Conservation (phyloP, 345 rosid species). For the Balakata baccata region DNA sequence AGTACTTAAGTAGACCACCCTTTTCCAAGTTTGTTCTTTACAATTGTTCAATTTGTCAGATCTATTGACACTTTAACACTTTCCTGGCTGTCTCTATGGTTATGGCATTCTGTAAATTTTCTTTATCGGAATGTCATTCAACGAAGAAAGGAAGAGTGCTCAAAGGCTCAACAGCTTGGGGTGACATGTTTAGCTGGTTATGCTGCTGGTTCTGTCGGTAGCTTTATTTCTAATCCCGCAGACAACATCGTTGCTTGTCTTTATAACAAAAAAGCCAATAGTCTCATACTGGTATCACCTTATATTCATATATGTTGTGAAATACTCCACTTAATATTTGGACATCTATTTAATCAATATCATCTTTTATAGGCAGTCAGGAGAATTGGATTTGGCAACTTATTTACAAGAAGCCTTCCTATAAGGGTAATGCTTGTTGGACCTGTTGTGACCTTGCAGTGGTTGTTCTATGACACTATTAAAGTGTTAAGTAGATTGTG, state of each 20-base stretch:
- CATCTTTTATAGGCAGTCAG: slow-evolving; percentile 42
- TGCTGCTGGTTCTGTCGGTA: slow-evolving; percentile 66
- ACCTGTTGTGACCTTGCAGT: slow-evolving; percentile 57
- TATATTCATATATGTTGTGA: neutral
- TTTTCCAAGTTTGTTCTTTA: too few relatives aligned
- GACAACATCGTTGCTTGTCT: slow-evolving; percentile 57
- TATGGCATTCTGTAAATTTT: slow-evolving; percentile 63
- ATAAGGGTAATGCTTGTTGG: slow-evolving; percentile 56
- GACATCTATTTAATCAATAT: neutral
- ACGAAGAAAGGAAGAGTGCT: slow-evolving; percentile 58
- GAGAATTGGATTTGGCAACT: slow-evolving; percentile 51
- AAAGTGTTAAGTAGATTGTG: slow-evolving; percentile 60
- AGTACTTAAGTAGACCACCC: too few relatives aligned
- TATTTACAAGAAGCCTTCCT: slow-evolving; percentile 64
- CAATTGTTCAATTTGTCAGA: too few relatives aligned
- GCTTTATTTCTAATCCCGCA: slow-evolving; percentile 56
- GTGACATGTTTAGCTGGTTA: slow-evolving; percentile 78
- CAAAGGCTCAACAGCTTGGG: slow-evolving; percentile 61
- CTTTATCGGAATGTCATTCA: slow-evolving; percentile 39
- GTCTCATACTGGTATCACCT: slow-evolving; percentile 35
- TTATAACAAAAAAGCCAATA: slow-evolving; percentile 51
- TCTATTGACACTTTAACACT: slow-evolving; percentile 5
- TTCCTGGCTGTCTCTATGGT: slow-evolving; percentile 54
- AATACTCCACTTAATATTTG: neutral
- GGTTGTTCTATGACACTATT: slow-evolving; percentile 55